Evolutionary conservation across 345 rosid genomes (phyloP).

Genomic region (Syzygium aromaticum): DNA sequence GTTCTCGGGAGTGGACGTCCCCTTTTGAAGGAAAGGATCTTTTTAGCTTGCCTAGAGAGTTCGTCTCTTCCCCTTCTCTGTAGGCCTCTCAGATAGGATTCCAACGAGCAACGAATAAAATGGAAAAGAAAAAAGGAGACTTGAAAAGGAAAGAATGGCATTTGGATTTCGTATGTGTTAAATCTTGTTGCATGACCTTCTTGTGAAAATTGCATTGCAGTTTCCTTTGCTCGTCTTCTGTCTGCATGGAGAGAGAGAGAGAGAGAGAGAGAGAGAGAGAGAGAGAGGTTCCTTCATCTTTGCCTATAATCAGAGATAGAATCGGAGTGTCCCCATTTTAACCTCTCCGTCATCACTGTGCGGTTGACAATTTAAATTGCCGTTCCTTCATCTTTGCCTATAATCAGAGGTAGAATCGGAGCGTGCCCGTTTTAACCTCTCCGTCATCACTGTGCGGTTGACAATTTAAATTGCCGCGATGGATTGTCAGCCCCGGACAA

Average conservation of each 20-base stretch:
- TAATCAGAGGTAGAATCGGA: not conserved
- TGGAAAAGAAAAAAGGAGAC: not conserved
- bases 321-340: not conserved
- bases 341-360: not conserved
- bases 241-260: not conserved
- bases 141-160: not conserved
- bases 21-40: slow-evolving; percentile 88
- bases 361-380: not conserved
- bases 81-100: slow-evolving; percentile 29
- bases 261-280: not conserved
- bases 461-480: not conserved
- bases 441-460: not conserved
- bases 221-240: slow-evolving; percentile 14
- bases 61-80: slow-evolving; percentile 72
- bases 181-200: slow-evolving; percentile 28
- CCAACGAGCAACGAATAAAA: slow-evolving; percentile 15
- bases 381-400: not conserved
- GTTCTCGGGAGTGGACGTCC: slow-evolving; percentile 72
- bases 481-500: not conserved
- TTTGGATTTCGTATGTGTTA: slow-evolving; percentile 21
- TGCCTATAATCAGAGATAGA: not conserved
- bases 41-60: slow-evolving; percentile 84
- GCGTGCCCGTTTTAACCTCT: not conserved
- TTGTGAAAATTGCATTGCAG: slow-evolving; percentile 15
- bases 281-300: slow-evolving; percentile 2